Base-by-base conservation (phyloP, 2,329 filamentous ascomycete species). In the Aspergillus glaucus region DNA sequence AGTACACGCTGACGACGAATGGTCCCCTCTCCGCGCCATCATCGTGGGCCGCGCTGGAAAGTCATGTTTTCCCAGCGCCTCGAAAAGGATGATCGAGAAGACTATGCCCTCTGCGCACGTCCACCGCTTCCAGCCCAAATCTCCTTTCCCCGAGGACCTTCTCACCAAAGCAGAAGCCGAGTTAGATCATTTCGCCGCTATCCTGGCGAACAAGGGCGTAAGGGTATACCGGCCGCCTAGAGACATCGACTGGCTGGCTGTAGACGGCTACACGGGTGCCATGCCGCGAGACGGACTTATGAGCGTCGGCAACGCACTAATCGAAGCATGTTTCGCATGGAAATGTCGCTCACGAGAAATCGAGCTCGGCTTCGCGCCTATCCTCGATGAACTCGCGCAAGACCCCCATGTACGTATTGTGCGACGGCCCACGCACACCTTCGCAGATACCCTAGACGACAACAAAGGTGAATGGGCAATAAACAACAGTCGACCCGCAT, bases 401-500 rank as follows among this genome's bases (percentile, higher is more conserved):
- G 37, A 40, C 3, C 4, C n/a, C 7, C 37, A n/a, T 3, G 37
- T 40, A 10, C 15, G 17, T 9, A 10, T 40, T 6, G 37, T 40
- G 9, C 37, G 37, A 6, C 37, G 37, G 6, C 37, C 37, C 4
- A 15, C 7, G 15, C 17, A 17, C 15, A 5, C 37, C 15, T 40
- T 40, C 37, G 37, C 37, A 5, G 15, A 40, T 19, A 40, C 17
- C 26, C 17, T 40, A 2, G 37, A 40, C 9, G 4, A 40, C 15
- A 19, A 40, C 4, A 12, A 17, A 17, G 34, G 34, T 12, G 7
- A 5, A 43, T 67, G 62, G 63, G 51, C 52, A 12, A 66, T 66
- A 55, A 68, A 67, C 47, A 64, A 68, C 49, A 56, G 46, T 17
- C 56, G 65, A 1, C 62, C 62, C 4, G 62, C 66, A 3, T 66